A percentile compares a stretch with the other conserved stretches of the same genome.
These are phyloP conservation scores for Arthrobotrys entomopaga DNA, from an alignment of 2,329 filamentous ascomycete genomes.

Conservation along the genomic window DNA sequence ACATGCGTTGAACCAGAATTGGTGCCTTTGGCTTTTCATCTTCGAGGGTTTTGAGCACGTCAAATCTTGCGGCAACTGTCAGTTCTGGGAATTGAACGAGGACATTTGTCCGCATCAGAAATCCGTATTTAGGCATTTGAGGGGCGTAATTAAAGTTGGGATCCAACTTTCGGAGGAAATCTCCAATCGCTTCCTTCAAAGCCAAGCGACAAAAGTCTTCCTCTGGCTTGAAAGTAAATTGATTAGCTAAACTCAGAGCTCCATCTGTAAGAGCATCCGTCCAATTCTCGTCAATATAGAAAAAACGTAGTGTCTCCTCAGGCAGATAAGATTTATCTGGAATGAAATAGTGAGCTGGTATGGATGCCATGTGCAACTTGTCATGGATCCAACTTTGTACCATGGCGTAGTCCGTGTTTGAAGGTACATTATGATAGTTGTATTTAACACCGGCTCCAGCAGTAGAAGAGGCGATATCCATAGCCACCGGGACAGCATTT, in stretches of 20 bases:
- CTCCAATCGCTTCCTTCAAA: too few species aligned
- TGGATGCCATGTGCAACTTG: slow-evolving; percentile 60
- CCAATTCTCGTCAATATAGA: slow-evolving; percentile 65
- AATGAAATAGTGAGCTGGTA: slow-evolving; percentile 64
- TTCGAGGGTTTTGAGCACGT: neutral
- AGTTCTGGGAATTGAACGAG: slow-evolving; percentile 63
- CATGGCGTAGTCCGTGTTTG: slow-evolving; percentile 61
- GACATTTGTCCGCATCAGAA: slow-evolving; percentile 62
- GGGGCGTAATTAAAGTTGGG: slow-evolving; percentile 55
- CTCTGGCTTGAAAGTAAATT: too few species aligned
- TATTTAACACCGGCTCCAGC: slow-evolving; percentile 54
- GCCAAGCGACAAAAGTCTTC: too few species aligned
- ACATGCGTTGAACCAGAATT: slow-evolving; percentile 60
- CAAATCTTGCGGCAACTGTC: slow-evolving; percentile 55
- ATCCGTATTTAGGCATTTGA: slow-evolving; percentile 63
- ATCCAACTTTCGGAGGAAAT: too few species aligned
- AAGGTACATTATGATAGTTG: slow-evolving; percentile 60
- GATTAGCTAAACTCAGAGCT: slow-evolving; percentile 63
- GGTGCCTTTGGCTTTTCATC: slow-evolving; percentile 48
- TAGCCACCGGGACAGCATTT: neutral
- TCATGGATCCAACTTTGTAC: slow-evolving; percentile 63
- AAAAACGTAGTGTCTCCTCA: slow-evolving; percentile 63
- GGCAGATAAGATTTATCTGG: slow-evolving; percentile 62
- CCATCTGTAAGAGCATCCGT: slow-evolving; percentile 64
- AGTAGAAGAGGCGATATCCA: neutral